Conservation (phyloP, 352 stramenopile species). For the Pythium brachiatum region DNA sequence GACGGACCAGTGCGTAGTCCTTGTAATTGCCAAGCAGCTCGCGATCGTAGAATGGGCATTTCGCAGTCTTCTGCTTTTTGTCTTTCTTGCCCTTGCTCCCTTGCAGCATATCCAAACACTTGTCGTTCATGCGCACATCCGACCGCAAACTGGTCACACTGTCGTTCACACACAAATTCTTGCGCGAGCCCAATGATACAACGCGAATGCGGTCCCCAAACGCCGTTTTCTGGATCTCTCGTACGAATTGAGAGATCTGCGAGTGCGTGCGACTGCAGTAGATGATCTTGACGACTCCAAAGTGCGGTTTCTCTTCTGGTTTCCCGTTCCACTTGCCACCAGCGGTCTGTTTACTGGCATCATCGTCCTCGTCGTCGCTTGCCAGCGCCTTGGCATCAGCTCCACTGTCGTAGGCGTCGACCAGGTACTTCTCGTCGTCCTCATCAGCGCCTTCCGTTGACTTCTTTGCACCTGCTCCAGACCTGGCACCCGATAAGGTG, state of each 20-base stretch:
- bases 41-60: slow-evolving; percentile 84
- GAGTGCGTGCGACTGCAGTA: slow-evolving; percentile 91
- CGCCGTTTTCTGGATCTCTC: slow-evolving; percentile 81
- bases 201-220: slow-evolving; percentile 74
- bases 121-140: slow-evolving; percentile 81
- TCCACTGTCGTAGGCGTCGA: slow-evolving; percentile 76
- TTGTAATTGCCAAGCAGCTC: slow-evolving; percentile 69
- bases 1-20: slow-evolving; percentile 71
- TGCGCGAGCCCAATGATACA: slow-evolving; percentile 79
- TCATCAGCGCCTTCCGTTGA: slow-evolving; percentile 1
- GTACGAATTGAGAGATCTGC: slow-evolving; percentile 87
- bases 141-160: slow-evolving; percentile 61
- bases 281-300: slow-evolving; percentile 79
- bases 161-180: slow-evolving; percentile 82
- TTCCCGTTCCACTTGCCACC: not conserved
- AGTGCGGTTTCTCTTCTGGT: slow-evolving; percentile 26
- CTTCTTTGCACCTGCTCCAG: slow-evolving; percentile 2
- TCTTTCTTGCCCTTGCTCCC: slow-evolving; percentile 50
- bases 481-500: not conserved
- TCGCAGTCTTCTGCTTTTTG: slow-evolving; percentile 46
- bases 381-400: slow-evolving; percentile 15
- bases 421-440: slow-evolving; percentile 56
- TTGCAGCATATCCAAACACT: slow-evolving; percentile 86
- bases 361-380: slow-evolving; percentile 46
- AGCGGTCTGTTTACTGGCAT: not conserved